These are phyloP conservation scores for Mastigamoeba balamuthi DNA, from an alignment of 78 protist species.

Conservation along the genomic window DNA sequence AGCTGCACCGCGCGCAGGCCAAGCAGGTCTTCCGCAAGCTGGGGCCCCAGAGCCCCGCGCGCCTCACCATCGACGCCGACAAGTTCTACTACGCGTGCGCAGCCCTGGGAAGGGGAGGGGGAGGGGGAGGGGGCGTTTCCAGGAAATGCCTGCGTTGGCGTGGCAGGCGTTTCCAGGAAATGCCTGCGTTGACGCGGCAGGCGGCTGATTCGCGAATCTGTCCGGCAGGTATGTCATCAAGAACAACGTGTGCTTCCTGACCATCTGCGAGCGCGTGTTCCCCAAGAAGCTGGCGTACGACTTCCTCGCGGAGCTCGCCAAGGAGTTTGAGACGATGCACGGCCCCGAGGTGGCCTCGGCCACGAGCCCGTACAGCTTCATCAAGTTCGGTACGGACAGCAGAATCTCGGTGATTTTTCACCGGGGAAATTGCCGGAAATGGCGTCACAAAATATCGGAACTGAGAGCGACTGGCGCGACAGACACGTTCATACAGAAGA, in stretches of 20 bases:
- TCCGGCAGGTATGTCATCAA: conserved; percentile 46
- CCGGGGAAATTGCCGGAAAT: not conserved
- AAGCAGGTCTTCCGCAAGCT: no score
- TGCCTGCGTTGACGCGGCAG: no score
- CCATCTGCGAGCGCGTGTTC: conserved; percentile 51
- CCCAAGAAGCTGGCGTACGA: conserved; percentile 67
- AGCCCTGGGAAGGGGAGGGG: no score
- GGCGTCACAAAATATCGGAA: not conserved
- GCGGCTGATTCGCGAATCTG: no score
- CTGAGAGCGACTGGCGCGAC: not conserved
- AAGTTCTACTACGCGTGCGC: no score
- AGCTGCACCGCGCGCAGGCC: no score
- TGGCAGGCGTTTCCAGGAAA: no score
- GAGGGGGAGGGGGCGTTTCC: no score
- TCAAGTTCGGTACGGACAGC: conserved; percentile 46
- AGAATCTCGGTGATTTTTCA: not conserved
- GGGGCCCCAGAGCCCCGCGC: no score
- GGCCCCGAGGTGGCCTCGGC: conserved; percentile 57
- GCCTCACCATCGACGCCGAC: no score
- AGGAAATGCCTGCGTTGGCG: no score
- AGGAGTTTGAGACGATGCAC: conserved; percentile 42
- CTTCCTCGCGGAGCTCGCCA: conserved; percentile 59
- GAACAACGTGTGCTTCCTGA: conserved; percentile 53
- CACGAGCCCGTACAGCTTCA: conserved; percentile 69
- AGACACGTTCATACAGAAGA: conserved; percentile 59